Conservation (phyloP, 2,329 filamentous ascomycete genomes). For the Lithohypha guttulata region DNA sequence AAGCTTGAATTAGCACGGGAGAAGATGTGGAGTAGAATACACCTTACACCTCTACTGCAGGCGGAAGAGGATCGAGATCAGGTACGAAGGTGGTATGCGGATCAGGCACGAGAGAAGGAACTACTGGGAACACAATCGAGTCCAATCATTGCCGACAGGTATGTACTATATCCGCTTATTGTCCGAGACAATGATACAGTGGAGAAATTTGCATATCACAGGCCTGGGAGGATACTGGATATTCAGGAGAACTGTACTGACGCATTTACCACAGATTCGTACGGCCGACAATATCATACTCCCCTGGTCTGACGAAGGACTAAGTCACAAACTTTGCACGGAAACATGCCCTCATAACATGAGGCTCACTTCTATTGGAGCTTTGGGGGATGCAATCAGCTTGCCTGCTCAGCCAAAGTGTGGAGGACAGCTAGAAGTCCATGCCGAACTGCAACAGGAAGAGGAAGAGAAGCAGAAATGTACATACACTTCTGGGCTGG, state of each 20-base stretch:
- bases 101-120: conserved; percentile 82
- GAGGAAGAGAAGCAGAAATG: too few relatives aligned
- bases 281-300: conserved; percentile 65
- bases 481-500: too few relatives aligned
- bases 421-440: too few relatives aligned
- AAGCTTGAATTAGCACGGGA: conserved; percentile 89
- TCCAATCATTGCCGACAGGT: conserved; percentile 85
- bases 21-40: conserved; percentile 96
- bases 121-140: conserved; percentile 72
- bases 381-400: too few relatives aligned
- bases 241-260: not conserved
- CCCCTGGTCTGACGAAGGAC: conserved; percentile 53
- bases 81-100: conserved; percentile 74
- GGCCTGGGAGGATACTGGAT: not conserved
- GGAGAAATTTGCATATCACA: not conserved
- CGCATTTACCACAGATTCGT: conserved; percentile 51
- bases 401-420: too few relatives aligned
- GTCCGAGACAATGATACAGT: not conserved
- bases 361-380: too few relatives aligned
- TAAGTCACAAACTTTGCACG: too few relatives aligned
- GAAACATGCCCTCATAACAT: too few relatives aligned
- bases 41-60: conserved; percentile 85
- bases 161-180: conserved; percentile 51
- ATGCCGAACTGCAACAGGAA: too few relatives aligned
- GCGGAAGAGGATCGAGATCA: conserved; percentile 95